Percentiles rank a stretch among this genome's conserved stretches.
Evolutionary conservation across 2,329 filamentous ascomycete species (phyloP).

Genomic region (Pezicula carpinea): DNA sequence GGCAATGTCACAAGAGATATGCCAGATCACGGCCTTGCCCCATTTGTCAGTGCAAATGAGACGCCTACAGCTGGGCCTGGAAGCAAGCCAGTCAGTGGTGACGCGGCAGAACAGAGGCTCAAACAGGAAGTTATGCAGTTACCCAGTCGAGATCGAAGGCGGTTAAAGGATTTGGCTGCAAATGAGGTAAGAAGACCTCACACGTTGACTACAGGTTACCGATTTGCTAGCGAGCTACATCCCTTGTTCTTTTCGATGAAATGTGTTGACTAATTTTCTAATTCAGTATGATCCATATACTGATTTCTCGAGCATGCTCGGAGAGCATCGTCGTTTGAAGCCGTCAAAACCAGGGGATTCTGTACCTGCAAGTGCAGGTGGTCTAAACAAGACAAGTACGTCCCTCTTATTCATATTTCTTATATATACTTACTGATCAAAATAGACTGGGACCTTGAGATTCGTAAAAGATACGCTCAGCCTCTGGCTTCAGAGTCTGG

Average conservation of each 20-base stretch:
- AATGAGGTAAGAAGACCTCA: conserved; percentile 48
- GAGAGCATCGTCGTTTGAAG: conserved; percentile 30
- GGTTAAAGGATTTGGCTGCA: conserved; percentile 59
- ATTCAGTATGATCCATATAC: conserved; percentile 27
- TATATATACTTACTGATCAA: conserved; percentile 4
- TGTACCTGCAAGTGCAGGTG: conserved; percentile 63
- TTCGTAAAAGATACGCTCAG: conserved; percentile 59
- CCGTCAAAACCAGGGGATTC: conserved; percentile 48
- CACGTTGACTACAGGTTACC: neutral
- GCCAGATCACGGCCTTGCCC: conserved; percentile 62
- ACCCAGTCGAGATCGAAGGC: conserved; percentile 59
- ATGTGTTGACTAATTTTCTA: neutral
- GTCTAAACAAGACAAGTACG: conserved; percentile 68
- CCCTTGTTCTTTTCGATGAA: neutral
- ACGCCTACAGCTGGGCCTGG: conserved; percentile 54
- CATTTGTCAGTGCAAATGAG: conserved; percentile 69
- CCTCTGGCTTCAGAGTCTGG: conserved; percentile 63
- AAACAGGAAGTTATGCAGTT: conserved; percentile 70
- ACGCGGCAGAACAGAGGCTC: conserved; percentile 59
- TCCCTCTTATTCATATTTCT: conserved; percentile 44
- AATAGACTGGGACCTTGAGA: conserved; percentile 61
- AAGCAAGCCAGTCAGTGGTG: conserved; percentile 58
- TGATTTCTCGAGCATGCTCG: conserved; percentile 27
- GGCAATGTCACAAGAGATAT: conserved; percentile 66
- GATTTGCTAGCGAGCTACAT: neutral